Evolutionary conservation across 1,139 yeast genomes (phyloP).

Genomic region (Hansenula sp.): DNA sequence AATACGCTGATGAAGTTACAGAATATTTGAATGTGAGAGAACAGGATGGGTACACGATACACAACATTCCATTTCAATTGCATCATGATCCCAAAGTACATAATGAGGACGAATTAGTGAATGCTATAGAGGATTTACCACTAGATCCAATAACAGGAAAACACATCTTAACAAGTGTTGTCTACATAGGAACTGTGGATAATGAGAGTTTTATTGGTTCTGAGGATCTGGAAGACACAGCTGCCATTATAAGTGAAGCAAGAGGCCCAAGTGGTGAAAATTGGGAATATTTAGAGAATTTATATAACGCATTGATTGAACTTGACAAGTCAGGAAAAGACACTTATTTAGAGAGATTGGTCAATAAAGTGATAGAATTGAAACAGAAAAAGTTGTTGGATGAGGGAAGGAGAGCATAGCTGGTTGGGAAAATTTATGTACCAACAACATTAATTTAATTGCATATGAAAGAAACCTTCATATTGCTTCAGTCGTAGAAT

Average conservation of each 20-base stretch:
- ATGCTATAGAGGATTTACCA: conserved; percentile 25
- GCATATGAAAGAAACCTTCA: too few species aligned
- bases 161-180: conserved; percentile 50
- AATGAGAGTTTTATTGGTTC: conserved; percentile 86
- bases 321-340: conserved; percentile 35
- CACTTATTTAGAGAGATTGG: conserved; percentile 17
- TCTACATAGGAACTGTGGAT: conserved; percentile 79
- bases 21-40: conserved; percentile 77
- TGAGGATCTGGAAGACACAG: conserved; percentile 55
- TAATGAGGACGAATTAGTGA: conserved; percentile 19
- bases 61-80: conserved; percentile 62
- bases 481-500: too few species aligned
- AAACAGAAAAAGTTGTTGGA: conserved; percentile 11
- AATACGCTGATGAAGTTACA: conserved; percentile 54
- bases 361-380: conserved; percentile 26
- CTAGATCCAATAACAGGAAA: conserved; percentile 31
- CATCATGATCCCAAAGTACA: conserved; percentile 22
- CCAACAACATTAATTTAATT: too few species aligned
- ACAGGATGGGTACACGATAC: conserved; percentile 81
- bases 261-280: conserved; percentile 83
- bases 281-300: conserved; percentile 57
- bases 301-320: conserved; percentile 48
- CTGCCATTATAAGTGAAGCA: conserved; percentile 49
- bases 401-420: too few species aligned
- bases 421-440: too few species aligned